These are phyloP conservation scores for Tinospora cordifolia DNA, from an alignment of 164 flowering plant genomes.

Conservation along the genomic window DNA sequence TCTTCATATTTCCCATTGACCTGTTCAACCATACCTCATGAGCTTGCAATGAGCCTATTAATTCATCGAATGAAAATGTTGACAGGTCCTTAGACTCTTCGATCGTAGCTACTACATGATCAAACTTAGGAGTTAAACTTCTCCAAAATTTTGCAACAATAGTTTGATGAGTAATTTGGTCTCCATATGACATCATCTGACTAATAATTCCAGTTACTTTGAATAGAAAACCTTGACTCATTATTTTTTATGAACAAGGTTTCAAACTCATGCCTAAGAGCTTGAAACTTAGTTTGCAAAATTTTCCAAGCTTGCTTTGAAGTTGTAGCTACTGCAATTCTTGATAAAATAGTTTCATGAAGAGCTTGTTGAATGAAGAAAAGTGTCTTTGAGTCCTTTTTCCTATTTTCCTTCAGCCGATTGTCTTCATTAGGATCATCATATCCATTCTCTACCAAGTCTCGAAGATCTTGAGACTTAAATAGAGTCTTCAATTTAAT, in stretches of 20 bases:
- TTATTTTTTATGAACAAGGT: too few species aligned
- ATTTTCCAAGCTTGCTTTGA: neutral
- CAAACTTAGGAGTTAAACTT: constrained; percentile 2
- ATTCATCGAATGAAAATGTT: neutral
- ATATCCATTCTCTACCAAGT: neutral
- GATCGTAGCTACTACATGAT: constrained; percentile 10
- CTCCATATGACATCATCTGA: neutral
- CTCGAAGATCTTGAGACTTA: neutral
- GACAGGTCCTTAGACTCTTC: constrained; percentile 12
- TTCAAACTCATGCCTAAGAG: too few species aligned
- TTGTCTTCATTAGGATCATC: neutral
- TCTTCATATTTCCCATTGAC: neutral
- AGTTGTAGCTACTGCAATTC: neutral
- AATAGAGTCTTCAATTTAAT: neutral
- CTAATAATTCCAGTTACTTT: neutral
- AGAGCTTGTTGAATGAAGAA: neutral
- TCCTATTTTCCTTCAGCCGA: neutral
- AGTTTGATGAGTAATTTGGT: neutral
- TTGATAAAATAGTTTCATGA: too few species aligned
- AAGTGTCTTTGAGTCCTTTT: neutral
- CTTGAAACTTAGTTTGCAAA: neutral
- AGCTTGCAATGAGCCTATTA: constrained; percentile 1
- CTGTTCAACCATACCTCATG: neutral
- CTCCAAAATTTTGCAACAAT: constrained; percentile 6
- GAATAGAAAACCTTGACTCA: neutral